Conservation (phyloP, 169 alveolate species). For the Pseudocohnilembus persalinus region DNA sequence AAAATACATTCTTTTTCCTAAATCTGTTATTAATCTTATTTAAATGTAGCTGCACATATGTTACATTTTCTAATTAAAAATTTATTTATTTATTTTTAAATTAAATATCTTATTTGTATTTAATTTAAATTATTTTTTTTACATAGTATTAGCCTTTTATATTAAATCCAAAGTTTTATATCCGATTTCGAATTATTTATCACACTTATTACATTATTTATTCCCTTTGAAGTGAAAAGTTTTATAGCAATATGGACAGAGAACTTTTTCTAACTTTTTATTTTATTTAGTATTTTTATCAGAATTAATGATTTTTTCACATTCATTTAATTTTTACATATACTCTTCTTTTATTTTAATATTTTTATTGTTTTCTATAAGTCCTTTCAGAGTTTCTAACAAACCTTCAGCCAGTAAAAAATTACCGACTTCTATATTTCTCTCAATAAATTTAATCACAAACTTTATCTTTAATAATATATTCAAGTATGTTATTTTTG, state of each 20-base stretch:
- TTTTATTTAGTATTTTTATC: too few species aligned
- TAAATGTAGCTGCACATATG: too few species aligned
- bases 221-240: neutral
- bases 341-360: neutral
- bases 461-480: neutral
- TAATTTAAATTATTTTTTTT: too few species aligned
- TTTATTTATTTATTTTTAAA: too few species aligned
- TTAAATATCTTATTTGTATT: too few species aligned
- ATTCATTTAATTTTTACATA: too few species aligned
- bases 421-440: neutral
- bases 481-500: too few species aligned
- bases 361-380: neutral
- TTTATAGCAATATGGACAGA: neutral
- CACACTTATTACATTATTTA: neutral
- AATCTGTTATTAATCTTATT: too few species aligned
- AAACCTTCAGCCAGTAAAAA: neutral
- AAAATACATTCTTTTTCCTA: too few species aligned
- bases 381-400: neutral
- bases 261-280: neutral
- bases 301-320: neutral
- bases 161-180: neutral
- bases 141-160: too few species aligned
- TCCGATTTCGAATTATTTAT: neutral
- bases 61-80: too few species aligned
- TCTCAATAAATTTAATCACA: neutral